phyloP scores from a whole-genome alignment of 768 basidiomycete genomes.

The Wakefieldia striispora region DNA sequence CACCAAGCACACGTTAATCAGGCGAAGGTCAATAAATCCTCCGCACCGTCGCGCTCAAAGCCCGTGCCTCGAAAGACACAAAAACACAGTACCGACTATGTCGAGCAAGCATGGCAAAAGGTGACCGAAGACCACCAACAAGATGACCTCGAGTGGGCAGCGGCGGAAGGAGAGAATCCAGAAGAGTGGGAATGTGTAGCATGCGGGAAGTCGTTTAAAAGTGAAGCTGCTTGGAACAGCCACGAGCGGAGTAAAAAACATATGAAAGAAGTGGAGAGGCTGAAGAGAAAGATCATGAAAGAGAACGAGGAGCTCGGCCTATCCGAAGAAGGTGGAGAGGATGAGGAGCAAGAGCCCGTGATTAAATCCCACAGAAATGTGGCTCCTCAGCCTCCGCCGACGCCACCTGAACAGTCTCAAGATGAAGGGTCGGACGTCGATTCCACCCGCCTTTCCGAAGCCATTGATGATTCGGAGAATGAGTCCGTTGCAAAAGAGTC shows the following conservation, averaged over 20 bases:
- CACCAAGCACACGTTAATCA: constrained; percentile 43
- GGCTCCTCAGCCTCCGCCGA: constrained; percentile 12
- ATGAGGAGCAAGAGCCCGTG: constrained; percentile 14
- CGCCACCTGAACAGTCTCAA: constrained; percentile 8
- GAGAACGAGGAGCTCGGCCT: constrained; percentile 67
- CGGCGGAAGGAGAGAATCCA: constrained; percentile 63
- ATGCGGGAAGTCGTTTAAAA: constrained; percentile 84
- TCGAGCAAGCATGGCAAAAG: constrained; percentile 92
- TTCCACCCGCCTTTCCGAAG: neutral
- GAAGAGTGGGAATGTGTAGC: constrained; percentile 97
- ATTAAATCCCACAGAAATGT: constrained; percentile 8
- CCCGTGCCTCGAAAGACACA: constrained; percentile 28
- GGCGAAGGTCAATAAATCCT: constrained; percentile 27
- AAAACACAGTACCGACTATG: constrained; percentile 42
- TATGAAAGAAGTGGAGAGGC: constrained; percentile 75
- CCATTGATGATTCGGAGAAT: constrained; percentile 6
- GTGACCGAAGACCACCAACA: constrained; percentile 36
- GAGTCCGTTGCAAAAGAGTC: constrained; percentile 2
- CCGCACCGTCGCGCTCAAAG: constrained; percentile 25
- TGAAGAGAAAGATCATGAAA: constrained; percentile 73
- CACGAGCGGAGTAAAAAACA: constrained; percentile 97
- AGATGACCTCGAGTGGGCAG: constrained; percentile 71
- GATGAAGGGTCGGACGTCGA: neutral
- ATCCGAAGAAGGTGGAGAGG: constrained; percentile 38
- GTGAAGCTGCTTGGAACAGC: constrained; percentile 93